Evolutionary conservation across 331 rosid species (phyloP).

Genomic region (Dryas integrifolia): DNA sequence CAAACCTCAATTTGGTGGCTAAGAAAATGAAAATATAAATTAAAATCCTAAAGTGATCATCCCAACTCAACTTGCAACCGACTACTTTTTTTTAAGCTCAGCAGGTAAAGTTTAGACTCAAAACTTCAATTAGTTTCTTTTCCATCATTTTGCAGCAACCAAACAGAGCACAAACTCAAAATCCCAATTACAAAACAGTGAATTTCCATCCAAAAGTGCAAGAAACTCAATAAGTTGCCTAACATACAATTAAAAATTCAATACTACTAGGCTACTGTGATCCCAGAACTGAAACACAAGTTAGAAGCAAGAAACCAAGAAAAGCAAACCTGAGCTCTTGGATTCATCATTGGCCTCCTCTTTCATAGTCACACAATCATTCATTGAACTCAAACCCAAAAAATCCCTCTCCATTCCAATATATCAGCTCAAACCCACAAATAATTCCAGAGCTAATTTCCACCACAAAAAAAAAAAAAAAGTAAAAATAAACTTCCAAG

Average conservation of each 20-base stretch:
- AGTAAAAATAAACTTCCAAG: not conserved
- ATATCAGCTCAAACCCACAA: conserved; percentile 5
- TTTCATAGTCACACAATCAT: conserved; percentile 29
- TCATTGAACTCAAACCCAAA: conserved; percentile 51
- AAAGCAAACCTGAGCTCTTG: conserved; percentile 50
- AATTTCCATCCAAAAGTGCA: not conserved
- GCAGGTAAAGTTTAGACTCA: not conserved
- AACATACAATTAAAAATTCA: not conserved
- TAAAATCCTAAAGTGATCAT: not conserved
- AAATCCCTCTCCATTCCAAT: conserved; percentile 68
- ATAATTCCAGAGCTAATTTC: not conserved
- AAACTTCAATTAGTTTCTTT: not conserved
- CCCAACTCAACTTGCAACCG: no score
- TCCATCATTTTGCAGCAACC: conserved; percentile 3
- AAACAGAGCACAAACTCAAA: conserved; percentile 21
- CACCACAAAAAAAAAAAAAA: not conserved
- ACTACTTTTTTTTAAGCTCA: not conserved
- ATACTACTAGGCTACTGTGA: no score
- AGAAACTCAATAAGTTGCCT: not conserved
- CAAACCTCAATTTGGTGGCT: no score
- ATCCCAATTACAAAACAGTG: conserved; percentile 6
- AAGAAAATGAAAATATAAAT: not conserved
- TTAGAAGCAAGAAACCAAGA: not conserved
- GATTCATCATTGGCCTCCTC: conserved; percentile 41
- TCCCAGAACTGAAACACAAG: not conserved